Conservation (phyloP, 1,284 basidiomycete genomes). For the Cryptococcus sp. region DNA sequence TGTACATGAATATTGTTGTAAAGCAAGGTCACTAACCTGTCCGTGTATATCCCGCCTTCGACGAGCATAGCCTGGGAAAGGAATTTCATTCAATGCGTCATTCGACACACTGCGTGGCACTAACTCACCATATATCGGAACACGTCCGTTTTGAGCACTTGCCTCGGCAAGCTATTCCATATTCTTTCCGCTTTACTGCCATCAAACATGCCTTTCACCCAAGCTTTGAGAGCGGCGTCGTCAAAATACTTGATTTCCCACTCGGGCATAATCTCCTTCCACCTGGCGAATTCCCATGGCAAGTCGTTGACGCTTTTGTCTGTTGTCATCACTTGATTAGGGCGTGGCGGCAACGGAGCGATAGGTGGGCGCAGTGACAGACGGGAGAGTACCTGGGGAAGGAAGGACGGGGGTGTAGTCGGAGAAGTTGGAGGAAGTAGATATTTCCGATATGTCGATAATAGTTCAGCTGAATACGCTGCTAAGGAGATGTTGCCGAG, state of each 20-base stretch:
- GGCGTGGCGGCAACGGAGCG: conserved; percentile 25
- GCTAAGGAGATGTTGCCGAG: conserved; percentile 29
- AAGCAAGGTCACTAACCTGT: conserved; percentile 27
- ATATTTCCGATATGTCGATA: conserved; percentile 28
- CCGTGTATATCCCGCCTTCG: conserved; percentile 42
- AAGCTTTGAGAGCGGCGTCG: conserved; percentile 31
- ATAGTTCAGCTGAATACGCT: conserved; percentile 28
- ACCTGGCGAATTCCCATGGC: conserved; percentile 34
- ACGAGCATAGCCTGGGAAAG: conserved; percentile 31
- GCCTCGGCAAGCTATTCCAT: conserved; percentile 34
- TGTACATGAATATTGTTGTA: too few relatives aligned
- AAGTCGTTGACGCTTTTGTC: conserved; percentile 33
- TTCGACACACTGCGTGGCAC: neutral
- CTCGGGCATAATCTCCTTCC: conserved; percentile 41
- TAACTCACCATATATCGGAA: conserved; percentile 32
- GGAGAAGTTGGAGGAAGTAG: conserved; percentile 14
- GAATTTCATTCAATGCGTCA: neutral
- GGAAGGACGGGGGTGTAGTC: conserved; percentile 14
- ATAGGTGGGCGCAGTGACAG: conserved; percentile 33
- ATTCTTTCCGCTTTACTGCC: conserved; percentile 29
- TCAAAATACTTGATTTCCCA: conserved; percentile 38
- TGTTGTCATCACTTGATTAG: conserved; percentile 38
- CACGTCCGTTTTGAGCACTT: conserved; percentile 41
- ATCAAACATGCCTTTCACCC: conserved; percentile 37
- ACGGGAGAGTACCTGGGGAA: conserved; percentile 26